Evolutionary conservation across 768 basidiomycete genomes (phyloP), one percentile per base, ranked within the genome.

Genomic region (Russula ochroleuca): DNA sequence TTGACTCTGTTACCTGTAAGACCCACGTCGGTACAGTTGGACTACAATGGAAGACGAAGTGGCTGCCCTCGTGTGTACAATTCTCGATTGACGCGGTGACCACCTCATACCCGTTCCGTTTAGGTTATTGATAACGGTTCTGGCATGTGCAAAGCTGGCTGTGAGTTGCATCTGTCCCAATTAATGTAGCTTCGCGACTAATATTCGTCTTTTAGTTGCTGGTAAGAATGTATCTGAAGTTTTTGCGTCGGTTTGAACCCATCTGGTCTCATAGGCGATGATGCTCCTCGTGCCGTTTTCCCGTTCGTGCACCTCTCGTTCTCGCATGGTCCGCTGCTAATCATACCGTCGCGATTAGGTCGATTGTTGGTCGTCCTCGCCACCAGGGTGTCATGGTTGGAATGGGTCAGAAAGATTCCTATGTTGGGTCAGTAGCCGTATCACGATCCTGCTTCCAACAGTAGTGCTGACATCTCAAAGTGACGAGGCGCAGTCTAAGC

Each of bases 141-240:
- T 73, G 96, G 95, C 78, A 98, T 98, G 95, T 98, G 96, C 90
- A 98, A 98, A 81, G 96, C 96, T 85, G 96, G 96, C 79, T 93
- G 91, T 92, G 76, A 72, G 89, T 87, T 35, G 21, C 17, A 50
- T 57, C 11, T 35, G 5, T 57, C 41, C 40, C 31, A 35, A 5
- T 43, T 37, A 51, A 25, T 31, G 28, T 51, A 15, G 37, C 17
- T 51, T 14, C 11, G 15, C 28, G 17, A 28, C 49, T 50, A 23
- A 62, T 41, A 13, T 57, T 19, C 14, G 15, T 43, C 28, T 28
- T 41, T 41, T 35, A 63, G 62, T 63, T 57, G 55, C 62, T 23
- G 55, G 62, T 63, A 11, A 25, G 61, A 23, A 49, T 23, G 10
- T 19, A 31, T 14, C 21, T 15, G 7, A 14, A 23, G 31, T 6